Base-by-base conservation (phyloP, 1,139 yeast genomes). In the Candida pseudoviswanathii region DNA sequence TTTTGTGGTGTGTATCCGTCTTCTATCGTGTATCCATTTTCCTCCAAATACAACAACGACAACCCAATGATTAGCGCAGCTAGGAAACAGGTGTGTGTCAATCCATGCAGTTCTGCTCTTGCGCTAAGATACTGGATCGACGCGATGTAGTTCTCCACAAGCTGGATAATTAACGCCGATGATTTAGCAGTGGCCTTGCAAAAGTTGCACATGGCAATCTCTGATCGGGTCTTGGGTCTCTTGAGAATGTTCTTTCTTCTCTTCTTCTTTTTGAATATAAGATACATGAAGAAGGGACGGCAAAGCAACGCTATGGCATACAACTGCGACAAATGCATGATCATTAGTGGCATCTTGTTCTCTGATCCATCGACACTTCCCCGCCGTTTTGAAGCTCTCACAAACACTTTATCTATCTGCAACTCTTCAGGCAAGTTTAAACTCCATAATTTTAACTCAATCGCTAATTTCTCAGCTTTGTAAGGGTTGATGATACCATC, bases 211-310 rank as follows among this genome's bases (percentile, higher is more conserved):
- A 55, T 52, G 27, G 56, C 54, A 25, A 45, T 39, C 36, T 55
- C 56, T 32, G 51, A 54, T 29, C 52, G 38, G 10, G 51, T 50
- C 46, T 48, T 53, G 9, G 49, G 48, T 27, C 49, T 37, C 24
- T 49, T 51, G 3, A 32, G 7, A 8, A 46, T 26, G 10, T 38
- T 25, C 26, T 41, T 43, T 11, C 37, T 43, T 30, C 46, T 49
- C 24, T 37, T 44, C 24, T 45, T 47, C 24, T 46, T 45, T 10
- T 43, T 44, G 27, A 51, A 51, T 11, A 50, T 45, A 4, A 55
- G 30, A 40, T 51, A 71, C 58, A 73, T 68, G 58, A 73, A 72
- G 52, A 77, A 77, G n/a, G 81, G 80, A 25, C 78, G 66, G 33
- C 78, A 64, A 25, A 77, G 61, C 24, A 76, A 54, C 44, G 73